Evolutionary conservation across 345 rosid species (phyloP).

Genomic region (Conringia planisiliqua): DNA sequence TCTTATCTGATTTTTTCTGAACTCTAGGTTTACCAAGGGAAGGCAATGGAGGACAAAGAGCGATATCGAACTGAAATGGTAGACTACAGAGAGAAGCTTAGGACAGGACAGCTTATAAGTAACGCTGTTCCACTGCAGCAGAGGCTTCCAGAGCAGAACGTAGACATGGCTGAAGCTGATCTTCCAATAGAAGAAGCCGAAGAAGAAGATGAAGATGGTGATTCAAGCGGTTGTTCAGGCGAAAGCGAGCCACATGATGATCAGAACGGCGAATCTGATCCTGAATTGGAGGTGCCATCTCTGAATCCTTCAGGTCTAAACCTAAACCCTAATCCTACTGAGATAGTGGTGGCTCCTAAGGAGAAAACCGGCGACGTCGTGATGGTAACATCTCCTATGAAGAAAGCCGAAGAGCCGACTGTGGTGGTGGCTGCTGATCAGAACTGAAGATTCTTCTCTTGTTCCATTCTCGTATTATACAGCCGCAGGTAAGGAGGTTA

Average conservation of each 20-base stretch:
- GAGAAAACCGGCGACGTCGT: conserved; percentile 27
- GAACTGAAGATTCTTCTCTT: conserved; percentile 19
- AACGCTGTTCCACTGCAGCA: conserved; percentile 74
- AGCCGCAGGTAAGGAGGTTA: background rate
- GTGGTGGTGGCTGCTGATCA: conserved; percentile 22
- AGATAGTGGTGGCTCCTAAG: conserved; percentile 4
- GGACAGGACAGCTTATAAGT: conserved; percentile 53
- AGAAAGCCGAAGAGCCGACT: conserved; percentile 14
- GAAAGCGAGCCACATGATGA: conserved; percentile 43
- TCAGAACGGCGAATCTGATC: conserved; percentile 11
- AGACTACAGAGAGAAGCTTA: conserved; percentile 66
- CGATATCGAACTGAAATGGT: conserved; percentile 87
- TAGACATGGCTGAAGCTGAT: conserved; percentile 47
- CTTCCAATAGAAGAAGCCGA: conserved; percentile 35
- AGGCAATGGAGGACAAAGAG: conserved; percentile 83
- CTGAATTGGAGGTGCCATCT: conserved; percentile 7
- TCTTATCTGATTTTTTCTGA: background rate
- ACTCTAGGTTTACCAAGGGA: conserved; percentile 69
- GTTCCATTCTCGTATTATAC: background rate
- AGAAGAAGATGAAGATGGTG: conserved; percentile 58
- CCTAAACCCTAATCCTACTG: conserved; percentile 10
- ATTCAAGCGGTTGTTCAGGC: conserved; percentile 45
- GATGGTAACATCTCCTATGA: conserved; percentile 31
- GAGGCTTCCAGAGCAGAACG: conserved; percentile 51
- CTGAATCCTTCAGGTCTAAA: background rate